phyloP scores from a whole-genome alignment of 441 rosid genomes.

The Codiaeum variegatum region DNA sequence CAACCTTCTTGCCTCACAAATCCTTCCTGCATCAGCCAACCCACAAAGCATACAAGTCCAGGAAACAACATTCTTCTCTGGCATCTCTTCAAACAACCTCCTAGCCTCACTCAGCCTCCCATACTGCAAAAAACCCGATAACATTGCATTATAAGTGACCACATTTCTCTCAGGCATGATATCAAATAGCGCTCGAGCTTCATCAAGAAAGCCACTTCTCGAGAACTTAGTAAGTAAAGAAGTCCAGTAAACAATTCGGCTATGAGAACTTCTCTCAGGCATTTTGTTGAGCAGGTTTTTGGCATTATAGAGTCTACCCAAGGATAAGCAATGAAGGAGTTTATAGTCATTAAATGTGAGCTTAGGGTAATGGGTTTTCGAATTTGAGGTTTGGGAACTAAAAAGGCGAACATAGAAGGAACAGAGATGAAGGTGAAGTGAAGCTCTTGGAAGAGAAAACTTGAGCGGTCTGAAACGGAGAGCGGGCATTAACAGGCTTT shows the following conservation, averaged over 20 bases:
- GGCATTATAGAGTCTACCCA: slow-evolving; percentile 39
- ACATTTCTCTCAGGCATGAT: slow-evolving; percentile 57
- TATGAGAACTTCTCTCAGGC: slow-evolving; percentile 38
- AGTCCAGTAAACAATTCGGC: slow-evolving; percentile 51
- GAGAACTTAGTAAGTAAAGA: slow-evolving; percentile 51
- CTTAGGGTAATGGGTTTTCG: slow-evolving; percentile 21
- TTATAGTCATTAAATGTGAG: slow-evolving; percentile 41
- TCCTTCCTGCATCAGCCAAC: slow-evolving; percentile 44
- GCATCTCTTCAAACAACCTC: slow-evolving; percentile 61
- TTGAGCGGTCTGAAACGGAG: slow-evolving; percentile 18
- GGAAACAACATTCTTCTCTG: slow-evolving; percentile 63
- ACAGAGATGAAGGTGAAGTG: slow-evolving; percentile 9
- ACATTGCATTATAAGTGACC: slow-evolving; percentile 70
- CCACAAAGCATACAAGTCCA: slow-evolving; percentile 77
- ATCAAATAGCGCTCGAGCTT: slow-evolving; percentile 52
- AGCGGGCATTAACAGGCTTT: slow-evolving; percentile 35
- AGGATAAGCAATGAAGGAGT: slow-evolving; percentile 32
- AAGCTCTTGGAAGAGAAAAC: slow-evolving; percentile 20
- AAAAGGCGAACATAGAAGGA: slow-evolving; percentile 21
- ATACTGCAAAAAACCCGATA: slow-evolving; percentile 44
- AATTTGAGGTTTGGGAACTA: slow-evolving; percentile 20
- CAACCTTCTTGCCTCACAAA: slow-evolving; percentile 44
- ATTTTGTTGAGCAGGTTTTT: slow-evolving; percentile 54
- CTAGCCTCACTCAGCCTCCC: slow-evolving; percentile 50
- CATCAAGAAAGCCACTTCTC: slow-evolving; percentile 48